Percentiles rank a stretch among this genome's conserved stretches.
phyloP scores from a whole-genome alignment of 495 filamentous ascomycete species.

The Cairneyella variabilis region DNA sequence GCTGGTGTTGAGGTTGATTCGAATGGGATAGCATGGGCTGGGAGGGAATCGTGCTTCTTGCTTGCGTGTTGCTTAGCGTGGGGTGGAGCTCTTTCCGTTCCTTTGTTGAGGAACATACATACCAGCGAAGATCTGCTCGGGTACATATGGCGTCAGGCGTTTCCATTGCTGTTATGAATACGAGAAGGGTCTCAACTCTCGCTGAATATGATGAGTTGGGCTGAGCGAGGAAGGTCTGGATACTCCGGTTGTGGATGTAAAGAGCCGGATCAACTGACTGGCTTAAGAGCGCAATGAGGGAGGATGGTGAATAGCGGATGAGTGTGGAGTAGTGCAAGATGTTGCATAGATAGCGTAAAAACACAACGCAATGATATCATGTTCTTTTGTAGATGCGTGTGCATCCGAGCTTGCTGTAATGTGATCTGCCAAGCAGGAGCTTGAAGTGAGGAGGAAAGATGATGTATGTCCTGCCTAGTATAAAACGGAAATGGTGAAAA shows the following conservation, averaged over 20 bases:
- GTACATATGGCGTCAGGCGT: background rate
- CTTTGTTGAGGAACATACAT: background rate
- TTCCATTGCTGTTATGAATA: background rate
- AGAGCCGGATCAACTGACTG: background rate
- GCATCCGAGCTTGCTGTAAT: no score
- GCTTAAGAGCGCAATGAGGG: background rate
- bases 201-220: background rate
- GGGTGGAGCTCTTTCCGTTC: background rate
- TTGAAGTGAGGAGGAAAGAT: no score
- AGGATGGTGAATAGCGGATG: conserved; percentile 1
- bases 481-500: no score
- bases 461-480: no score
- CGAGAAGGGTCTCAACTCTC: background rate
- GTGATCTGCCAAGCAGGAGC: no score
- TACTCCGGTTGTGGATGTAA: background rate
- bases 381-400: conserved; percentile 5
- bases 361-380: conserved; percentile 5
- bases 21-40: background rate
- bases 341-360: background rate
- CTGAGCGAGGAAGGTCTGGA: background rate
- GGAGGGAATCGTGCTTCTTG: background rate
- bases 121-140: background rate
- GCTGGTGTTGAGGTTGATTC: background rate
- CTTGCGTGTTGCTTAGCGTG: conserved; percentile 2
- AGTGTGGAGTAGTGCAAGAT: no score